These are phyloP conservation scores for Colletotrichum lupini DNA, from an alignment of 2,329 filamentous ascomycete genomes.

Conservation along the genomic window DNA sequence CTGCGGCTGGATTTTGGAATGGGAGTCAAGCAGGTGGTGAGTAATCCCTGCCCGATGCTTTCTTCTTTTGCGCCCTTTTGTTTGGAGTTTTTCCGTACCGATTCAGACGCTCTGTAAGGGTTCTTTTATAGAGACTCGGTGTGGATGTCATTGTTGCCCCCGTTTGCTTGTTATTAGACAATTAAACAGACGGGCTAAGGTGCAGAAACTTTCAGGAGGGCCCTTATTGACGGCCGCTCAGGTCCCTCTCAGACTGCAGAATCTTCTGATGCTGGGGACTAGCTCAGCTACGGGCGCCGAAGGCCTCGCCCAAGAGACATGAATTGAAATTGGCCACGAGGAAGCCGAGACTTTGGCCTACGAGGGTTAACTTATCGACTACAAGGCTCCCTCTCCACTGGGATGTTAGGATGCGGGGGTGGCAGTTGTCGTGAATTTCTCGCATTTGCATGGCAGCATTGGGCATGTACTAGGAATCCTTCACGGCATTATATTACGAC, in stretches of 20 bases:
- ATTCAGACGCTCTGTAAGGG: neutral
- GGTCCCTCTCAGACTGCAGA: slow-evolving; percentile 37
- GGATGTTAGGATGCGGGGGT: neutral
- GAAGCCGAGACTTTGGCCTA: neutral
- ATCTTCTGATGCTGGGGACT: slow-evolving; percentile 36
- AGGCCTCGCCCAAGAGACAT: slow-evolving; percentile 1
- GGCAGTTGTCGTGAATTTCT: neutral
- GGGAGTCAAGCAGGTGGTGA: slow-evolving; percentile 79
- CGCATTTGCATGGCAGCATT: slow-evolving; percentile 28
- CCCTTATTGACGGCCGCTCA: slow-evolving; percentile 37
- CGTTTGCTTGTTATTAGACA: slow-evolving; percentile 36
- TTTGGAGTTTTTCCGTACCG: slow-evolving; percentile 5
- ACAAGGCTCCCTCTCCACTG: neutral
- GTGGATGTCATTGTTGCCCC: neutral
- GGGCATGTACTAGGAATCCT: slow-evolving; percentile 10
- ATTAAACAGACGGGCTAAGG: slow-evolving; percentile 38
- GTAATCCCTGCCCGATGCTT: slow-evolving; percentile 43
- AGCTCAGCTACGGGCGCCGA: slow-evolving; percentile 13
- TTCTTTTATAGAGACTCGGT: neutral
- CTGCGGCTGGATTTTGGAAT: slow-evolving; percentile 79
- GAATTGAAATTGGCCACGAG: neutral
- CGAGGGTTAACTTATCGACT: neutral
- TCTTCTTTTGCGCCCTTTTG: neutral
- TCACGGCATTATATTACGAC: slow-evolving; percentile 19
- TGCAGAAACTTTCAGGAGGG: slow-evolving; percentile 30